phyloP scores from a whole-genome alignment of 345 rosid genomes.

The Citrus australasica region DNA sequence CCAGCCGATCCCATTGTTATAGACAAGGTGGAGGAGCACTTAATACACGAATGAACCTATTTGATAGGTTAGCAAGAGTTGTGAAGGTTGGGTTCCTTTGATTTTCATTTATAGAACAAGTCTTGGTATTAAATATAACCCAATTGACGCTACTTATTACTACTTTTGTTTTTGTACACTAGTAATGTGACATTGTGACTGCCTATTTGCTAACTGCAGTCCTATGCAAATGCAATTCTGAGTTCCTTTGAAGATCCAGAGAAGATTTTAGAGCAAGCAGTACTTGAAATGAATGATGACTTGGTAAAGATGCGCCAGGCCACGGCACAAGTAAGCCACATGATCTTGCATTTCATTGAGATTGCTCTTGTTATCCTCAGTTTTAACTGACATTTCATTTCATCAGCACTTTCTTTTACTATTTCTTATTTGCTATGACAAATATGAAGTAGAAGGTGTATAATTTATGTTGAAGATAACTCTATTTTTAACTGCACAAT shows the following conservation, averaged over 20 bases:
- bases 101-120: background rate
- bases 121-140: background rate
- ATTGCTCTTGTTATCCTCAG: background rate
- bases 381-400: background rate
- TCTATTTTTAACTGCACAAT: background rate
- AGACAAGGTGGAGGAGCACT: conserved; percentile 55
- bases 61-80: conserved; percentile 71
- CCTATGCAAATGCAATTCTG: conserved; percentile 70
- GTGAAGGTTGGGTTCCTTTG: conserved; percentile 43
- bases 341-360: background rate
- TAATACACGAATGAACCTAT: conserved; percentile 57
- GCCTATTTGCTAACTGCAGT: conserved; percentile 38
- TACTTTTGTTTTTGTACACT: background rate
- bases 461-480: background rate
- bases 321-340: conserved; percentile 67
- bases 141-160: background rate
- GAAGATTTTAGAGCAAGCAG: conserved; percentile 75
- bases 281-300: conserved; percentile 82
- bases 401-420: background rate
- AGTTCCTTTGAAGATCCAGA: conserved; percentile 80
- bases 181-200: conserved; percentile 3
- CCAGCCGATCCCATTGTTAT: conserved; percentile 23
- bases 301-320: conserved; percentile 84
- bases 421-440: background rate
- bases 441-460: background rate